Conservation (phyloP, 2,329 filamentous ascomycete genomes). For the Fusarium tricinctum region DNA sequence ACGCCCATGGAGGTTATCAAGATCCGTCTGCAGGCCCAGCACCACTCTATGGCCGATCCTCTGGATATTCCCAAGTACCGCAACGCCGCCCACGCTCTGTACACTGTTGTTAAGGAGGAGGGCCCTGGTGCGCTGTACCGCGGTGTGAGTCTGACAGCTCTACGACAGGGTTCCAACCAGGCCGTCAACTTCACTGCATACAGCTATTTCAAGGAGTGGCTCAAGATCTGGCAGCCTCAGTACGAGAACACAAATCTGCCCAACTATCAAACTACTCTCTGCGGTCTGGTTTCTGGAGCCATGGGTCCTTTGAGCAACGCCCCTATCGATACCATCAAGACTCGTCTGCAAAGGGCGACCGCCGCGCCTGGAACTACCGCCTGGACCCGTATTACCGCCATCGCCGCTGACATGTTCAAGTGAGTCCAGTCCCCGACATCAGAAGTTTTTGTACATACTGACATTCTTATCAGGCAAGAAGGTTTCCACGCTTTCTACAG, state of each 20-base stretch:
- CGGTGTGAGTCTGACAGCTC: slow-evolving; percentile 91
- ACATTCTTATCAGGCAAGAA: slow-evolving; percentile 75
- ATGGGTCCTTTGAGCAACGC: slow-evolving; percentile 98
- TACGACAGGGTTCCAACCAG: slow-evolving; percentile 96
- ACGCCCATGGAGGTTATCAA: slow-evolving; percentile 99
- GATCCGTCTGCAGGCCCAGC: slow-evolving; percentile 97
- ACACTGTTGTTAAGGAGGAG: slow-evolving; percentile 93
- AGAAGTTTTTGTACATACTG: slow-evolving; percentile 1
- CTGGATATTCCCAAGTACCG: slow-evolving; percentile 97
- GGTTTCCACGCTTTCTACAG: slow-evolving; percentile 97
- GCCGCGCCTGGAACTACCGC: slow-evolving; percentile 86
- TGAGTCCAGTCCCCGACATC: slow-evolving; percentile 53
- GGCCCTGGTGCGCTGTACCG: slow-evolving; percentile 90
- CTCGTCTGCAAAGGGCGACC: slow-evolving; percentile 89
- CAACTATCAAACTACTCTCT: slow-evolving; percentile 89
- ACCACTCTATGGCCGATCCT: slow-evolving; percentile 97
- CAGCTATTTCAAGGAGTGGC: slow-evolving; percentile 86
- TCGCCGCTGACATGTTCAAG: slow-evolving; percentile 89
- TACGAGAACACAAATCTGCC: slow-evolving; percentile 77
- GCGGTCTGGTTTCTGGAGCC: slow-evolving; percentile 91
- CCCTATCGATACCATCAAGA: slow-evolving; percentile 99
- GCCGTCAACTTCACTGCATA: slow-evolving; percentile 99
- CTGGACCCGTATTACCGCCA: slow-evolving; percentile 80
- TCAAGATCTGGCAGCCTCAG: slow-evolving; percentile 80
- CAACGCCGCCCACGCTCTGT: slow-evolving; percentile 85